These are phyloP conservation scores for Pholiota molesta DNA, from an alignment of 768 basidiomycete species.

Conservation along the genomic window DNA sequence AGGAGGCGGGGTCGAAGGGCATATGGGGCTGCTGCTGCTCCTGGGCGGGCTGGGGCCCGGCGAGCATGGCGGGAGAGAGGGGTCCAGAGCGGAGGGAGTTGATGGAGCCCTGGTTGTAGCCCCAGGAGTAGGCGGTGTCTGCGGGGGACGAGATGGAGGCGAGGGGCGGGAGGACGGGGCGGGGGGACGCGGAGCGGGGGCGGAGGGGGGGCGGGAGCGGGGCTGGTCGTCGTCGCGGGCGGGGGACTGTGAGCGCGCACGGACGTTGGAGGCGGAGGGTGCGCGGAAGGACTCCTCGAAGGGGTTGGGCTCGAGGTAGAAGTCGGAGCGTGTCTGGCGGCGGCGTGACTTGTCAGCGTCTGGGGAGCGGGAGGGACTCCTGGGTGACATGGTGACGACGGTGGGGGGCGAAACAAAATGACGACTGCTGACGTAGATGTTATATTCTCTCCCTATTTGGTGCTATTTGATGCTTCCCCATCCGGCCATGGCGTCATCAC, in stretches of 20 bases:
- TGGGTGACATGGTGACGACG: constrained; percentile 44
- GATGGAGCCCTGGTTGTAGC: constrained; percentile 54
- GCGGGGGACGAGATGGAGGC: constrained; percentile 76
- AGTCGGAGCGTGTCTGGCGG: constrained; percentile 63
- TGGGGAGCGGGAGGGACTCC: constrained; percentile 38
- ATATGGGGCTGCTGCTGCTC: constrained; percentile 42
- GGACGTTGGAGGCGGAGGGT: constrained; percentile 57
- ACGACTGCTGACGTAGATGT: constrained; percentile 57
- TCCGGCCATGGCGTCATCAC: constrained; percentile 20
- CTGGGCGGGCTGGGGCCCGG: constrained; percentile 70
- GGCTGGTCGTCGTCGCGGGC: constrained; percentile 27
- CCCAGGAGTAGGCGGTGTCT: constrained; percentile 70
- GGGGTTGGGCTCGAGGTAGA: constrained; percentile 85
- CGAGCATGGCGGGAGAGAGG: constrained; percentile 94
- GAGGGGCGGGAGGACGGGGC: constrained; percentile 82
- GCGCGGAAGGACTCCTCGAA: constrained; percentile 93
- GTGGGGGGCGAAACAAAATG: constrained; percentile 44
- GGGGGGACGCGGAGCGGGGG: constrained; percentile 48
- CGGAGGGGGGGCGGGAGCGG: constrained; percentile 31
- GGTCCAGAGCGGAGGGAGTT: constrained; percentile 92
- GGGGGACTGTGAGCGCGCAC: constrained; percentile 36
- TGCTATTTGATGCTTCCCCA: constrained; percentile 37
- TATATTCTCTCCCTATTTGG: constrained; percentile 44
- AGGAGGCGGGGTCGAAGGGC: constrained; percentile 69
- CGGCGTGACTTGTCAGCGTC: constrained; percentile 24